A percentile compares a stretch with the other conserved stretches of the same genome.
phyloP scores from a whole-genome alignment of 495 filamentous ascomycete species.

The Saxophila tyrrhenica region DNA sequence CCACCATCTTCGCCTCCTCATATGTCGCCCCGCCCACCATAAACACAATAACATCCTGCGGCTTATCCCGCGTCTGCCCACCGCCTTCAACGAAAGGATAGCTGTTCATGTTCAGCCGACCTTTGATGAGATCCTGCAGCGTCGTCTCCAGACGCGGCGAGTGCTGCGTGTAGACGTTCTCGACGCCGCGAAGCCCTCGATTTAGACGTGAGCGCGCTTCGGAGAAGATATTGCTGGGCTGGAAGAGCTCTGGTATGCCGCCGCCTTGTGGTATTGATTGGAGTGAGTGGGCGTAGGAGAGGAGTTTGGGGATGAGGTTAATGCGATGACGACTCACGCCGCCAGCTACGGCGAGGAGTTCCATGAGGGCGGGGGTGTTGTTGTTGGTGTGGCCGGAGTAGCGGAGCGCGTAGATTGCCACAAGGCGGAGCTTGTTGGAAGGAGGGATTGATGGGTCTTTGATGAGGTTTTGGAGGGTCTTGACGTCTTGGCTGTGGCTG shows the following conservation, averaged over 20 bases:
- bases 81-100: constrained; percentile 91
- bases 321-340: constrained; percentile 61
- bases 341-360: constrained; percentile 68
- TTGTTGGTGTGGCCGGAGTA: constrained; percentile 78
- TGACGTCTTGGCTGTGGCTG: constrained; percentile 77
- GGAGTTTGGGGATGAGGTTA: constrained; percentile 62
- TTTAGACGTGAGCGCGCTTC: constrained; percentile 83
- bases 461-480: constrained; percentile 78
- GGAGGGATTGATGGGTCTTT: constrained; percentile 59
- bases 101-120: constrained; percentile 66
- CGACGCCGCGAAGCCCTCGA: constrained; percentile 78
- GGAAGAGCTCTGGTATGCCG: constrained; percentile 81
- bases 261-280: constrained; percentile 41
- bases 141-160: constrained; percentile 79
- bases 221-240: constrained; percentile 75
- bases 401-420: constrained; percentile 84
- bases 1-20: constrained; percentile 90
- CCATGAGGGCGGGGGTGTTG: constrained; percentile 67
- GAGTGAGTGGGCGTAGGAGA: constrained; percentile 72
- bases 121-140: constrained; percentile 84
- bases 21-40: constrained; percentile 89
- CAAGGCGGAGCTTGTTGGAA: constrained; percentile 73
- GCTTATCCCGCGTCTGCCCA: constrained; percentile 77
- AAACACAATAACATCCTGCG: constrained; percentile 91
- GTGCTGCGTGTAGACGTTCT: constrained; percentile 98